phyloP scores from a whole-genome alignment of 2,329 filamentous ascomycete genomes.

The Clonostachys solani region DNA sequence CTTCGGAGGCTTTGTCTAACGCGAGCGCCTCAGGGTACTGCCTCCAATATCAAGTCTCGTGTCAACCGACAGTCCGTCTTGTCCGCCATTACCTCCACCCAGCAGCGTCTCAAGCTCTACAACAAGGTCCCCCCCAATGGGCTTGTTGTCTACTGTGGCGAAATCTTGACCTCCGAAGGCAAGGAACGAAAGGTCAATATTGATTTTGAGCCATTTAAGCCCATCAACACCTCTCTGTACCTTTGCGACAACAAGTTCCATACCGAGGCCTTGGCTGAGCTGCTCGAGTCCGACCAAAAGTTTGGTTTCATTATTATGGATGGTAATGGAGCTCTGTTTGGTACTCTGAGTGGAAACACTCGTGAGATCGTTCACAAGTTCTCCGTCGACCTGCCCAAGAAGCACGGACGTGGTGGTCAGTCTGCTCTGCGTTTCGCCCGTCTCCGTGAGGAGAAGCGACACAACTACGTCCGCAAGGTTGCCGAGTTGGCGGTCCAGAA shows the following conservation, averaged over 20 bases:
- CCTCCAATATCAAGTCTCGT: constrained; percentile 98
- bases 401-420: constrained; percentile 99
- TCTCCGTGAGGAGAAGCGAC: constrained; percentile 98
- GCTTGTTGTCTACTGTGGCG: constrained; percentile 97
- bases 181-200: constrained; percentile 99
- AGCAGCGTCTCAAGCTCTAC: constrained; percentile 98
- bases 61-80: constrained; percentile 98
- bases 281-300: constrained; percentile 97
- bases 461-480: constrained; percentile 99
- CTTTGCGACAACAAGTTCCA: constrained; percentile 99
- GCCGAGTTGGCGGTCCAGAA: constrained; percentile 97
- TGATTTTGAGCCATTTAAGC: constrained; percentile 99
- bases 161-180: constrained; percentile 98
- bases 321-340: constrained; percentile 95
- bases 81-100: constrained; percentile 97
- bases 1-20: neutral
- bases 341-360: constrained; percentile 95
- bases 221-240: constrained; percentile 98
- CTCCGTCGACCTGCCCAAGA: constrained; percentile 97
- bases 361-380: constrained; percentile 97
- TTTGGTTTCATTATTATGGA: constrained; percentile 99
- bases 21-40: constrained; percentile 66
- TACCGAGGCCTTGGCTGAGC: constrained; percentile 92
- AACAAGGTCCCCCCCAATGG: constrained; percentile 98
- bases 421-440: constrained; percentile 98